A percentile compares a stretch with the other conserved stretches of the same genome.
These are phyloP conservation scores for Penicillium sp. DNA, from an alignment of 2,329 filamentous ascomycete species.

Conservation along the genomic window DNA sequence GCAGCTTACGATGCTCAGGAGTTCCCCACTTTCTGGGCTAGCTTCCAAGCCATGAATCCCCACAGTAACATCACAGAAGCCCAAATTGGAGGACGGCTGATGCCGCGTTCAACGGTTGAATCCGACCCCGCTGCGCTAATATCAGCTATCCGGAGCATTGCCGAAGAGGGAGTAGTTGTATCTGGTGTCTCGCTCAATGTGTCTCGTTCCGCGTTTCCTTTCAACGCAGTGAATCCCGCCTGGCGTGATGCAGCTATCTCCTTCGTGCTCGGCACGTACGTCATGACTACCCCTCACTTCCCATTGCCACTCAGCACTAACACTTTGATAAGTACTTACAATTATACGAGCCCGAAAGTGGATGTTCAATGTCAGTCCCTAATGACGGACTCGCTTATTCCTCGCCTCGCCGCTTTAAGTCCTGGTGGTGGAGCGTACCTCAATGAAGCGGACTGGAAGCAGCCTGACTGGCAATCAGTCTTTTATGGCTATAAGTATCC, in stretches of 20 bases:
- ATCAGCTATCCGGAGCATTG: conserved; percentile 2
- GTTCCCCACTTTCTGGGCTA: conserved; percentile 60
- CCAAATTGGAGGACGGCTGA: conserved; percentile 17
- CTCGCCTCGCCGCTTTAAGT: conserved; percentile 9
- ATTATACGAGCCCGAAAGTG: conserved; percentile 1
- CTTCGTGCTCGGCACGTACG: conserved; percentile 8
- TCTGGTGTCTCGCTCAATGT: conserved; percentile 15
- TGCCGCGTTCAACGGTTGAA: conserved; percentile 16
- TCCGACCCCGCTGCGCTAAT: conserved; percentile 1
- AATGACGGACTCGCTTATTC: conserved; percentile 11
- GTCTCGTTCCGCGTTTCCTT: not conserved
- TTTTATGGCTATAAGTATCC: conserved; percentile 24
- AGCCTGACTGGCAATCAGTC: conserved; percentile 17
- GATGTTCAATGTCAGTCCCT: not conserved
- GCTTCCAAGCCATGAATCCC: conserved; percentile 67
- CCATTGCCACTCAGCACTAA: not conserved
- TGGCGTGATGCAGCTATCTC: conserved; percentile 11
- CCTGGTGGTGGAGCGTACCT: conserved; percentile 21
- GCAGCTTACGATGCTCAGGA: conserved; percentile 11
- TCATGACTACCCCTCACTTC: not conserved
- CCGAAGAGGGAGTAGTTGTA: conserved; percentile 3
- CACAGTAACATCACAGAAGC: conserved; percentile 13
- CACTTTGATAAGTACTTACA: conserved; percentile 1
- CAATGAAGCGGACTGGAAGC: conserved; percentile 24
- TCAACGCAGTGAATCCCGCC: conserved; percentile 15